Evolutionary conservation across 345 rosid genomes (phyloP), one percentile per base, ranked within the genome.

Genomic region (Abelmoschus esculentus): DNA sequence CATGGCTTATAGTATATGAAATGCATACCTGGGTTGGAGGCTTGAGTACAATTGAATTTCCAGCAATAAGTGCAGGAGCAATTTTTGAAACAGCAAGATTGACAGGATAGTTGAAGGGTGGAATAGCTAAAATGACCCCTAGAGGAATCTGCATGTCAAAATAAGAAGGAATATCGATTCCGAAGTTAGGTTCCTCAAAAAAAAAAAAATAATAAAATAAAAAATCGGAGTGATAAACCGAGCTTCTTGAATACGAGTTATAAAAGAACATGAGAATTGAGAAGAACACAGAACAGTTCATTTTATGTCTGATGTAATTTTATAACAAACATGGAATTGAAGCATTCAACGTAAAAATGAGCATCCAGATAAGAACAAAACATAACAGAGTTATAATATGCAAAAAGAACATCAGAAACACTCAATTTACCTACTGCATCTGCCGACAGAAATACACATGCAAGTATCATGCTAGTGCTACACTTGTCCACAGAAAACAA

Each of bases 81-180:
- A 91, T 93, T 80, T 93, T 93, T 8, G 99, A 91, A 47, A 93
- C 99, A 22, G 99, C 99, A 12, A 93, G 89, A 82, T 91, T 93
- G 11, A 93, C 99, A 1, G 99, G 99, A 83, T 93, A 93, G 79
- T 93, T 93, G 77, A 93, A 93, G 7, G 97, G 99, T 47, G 99
- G 99, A 74, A 93, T 93, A 62, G 93, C 99, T 71, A 95, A 80
- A 73, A 95, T 84, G 57, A 95, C 96, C 9, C 99, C 97, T 0
- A 95, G 90, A 0, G 97, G 97, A 54, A 91, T 75, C 97, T 95
- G 81, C 74, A 80, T 32, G 22, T 32, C 42, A 40, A 60, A 60
- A 60, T 31, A 60, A 32, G 64, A 57, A 28, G 29, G 34, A 57
- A 57, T 1, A 26, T 1, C 4, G 15, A 19, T 18, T 54, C 19